Evolutionary conservation across 345 rosid species (phyloP).

Genomic region (Gossypium raimondii): DNA sequence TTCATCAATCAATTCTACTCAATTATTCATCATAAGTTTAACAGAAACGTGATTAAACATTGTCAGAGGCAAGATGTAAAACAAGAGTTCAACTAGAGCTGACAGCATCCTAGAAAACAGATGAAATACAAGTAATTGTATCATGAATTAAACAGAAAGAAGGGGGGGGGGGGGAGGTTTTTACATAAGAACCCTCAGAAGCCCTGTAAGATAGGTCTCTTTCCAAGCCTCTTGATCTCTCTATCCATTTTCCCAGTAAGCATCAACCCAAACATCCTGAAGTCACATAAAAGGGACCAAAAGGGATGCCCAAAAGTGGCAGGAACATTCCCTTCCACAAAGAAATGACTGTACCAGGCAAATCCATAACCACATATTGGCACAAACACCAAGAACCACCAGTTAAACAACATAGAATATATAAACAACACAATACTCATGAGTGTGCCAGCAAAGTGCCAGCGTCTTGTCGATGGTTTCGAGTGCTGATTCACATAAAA

Average conservation of each 20-base stretch:
- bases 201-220: conserved; percentile 71
- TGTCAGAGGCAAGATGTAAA: neutral
- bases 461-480: conserved; percentile 72
- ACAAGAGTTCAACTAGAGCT: neutral
- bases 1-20: neutral
- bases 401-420: conserved; percentile 49
- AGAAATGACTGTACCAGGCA: conserved; percentile 97
- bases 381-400: conserved; percentile 57
- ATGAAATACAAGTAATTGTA: neutral
- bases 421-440: conserved; percentile 41
- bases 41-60: neutral
- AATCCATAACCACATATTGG: conserved; percentile 73
- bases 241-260: conserved; percentile 87
- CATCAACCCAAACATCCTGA: conserved; percentile 91
- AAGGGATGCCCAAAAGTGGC: conserved; percentile 82
- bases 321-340: conserved; percentile 83
- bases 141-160: conserved; percentile 6
- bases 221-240: conserved; percentile 93
- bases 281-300: conserved; percentile 85
- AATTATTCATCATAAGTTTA: conserved; percentile 9
- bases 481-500: conserved; percentile 90
- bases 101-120: conserved; percentile 3
- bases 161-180: neutral
- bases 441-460: conserved; percentile 83
- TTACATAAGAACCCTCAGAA: conserved; percentile 28